A percentile compares a stretch with the other conserved stretches of the same genome.
These are phyloP conservation scores for Talaromyces sp. DNA, from an alignment of 2,329 filamentous ascomycete species.

Conservation along the genomic window DNA sequence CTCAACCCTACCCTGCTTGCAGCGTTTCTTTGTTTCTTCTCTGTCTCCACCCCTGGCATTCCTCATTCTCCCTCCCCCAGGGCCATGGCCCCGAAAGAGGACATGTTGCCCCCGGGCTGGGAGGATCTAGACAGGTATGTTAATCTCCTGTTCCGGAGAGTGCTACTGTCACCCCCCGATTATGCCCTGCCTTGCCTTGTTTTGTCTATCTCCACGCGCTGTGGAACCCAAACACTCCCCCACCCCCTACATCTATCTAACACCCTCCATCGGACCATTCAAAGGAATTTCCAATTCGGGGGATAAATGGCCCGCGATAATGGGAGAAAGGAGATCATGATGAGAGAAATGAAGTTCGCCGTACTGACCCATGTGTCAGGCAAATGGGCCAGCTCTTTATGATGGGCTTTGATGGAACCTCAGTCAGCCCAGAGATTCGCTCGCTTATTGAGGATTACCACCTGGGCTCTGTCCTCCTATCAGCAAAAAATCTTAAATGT, in stretches of 20 bases:
- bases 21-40: conserved; percentile 10
- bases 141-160: conserved; percentile 20
- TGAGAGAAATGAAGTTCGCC: conserved; percentile 14
- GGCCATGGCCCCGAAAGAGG: conserved; percentile 47
- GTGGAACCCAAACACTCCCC: conserved; percentile 20
- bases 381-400: conserved; percentile 63
- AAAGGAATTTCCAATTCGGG: conserved; percentile 64
- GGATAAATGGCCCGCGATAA: conserved; percentile 47
- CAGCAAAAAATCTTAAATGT: conserved; percentile 69
- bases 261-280: conserved; percentile 56
- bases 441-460: conserved; percentile 69
- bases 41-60: conserved; percentile 30
- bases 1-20: conserved; percentile 13
- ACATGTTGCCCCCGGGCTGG: conserved; percentile 45
- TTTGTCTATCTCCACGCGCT: conserved; percentile 9
- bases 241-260: neutral
- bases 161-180: conserved; percentile 2
- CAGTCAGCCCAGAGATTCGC: conserved; percentile 64
- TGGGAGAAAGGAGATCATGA: neutral
- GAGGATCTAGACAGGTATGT: conserved; percentile 45
- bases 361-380: conserved; percentile 52
- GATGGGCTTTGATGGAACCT: conserved; percentile 69
- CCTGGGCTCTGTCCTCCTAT: conserved; percentile 77
- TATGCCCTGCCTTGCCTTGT: conserved; percentile 5
- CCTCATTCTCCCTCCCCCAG: conserved; percentile 28